Conservation (phyloP, 441 rosid species). For the Populus hybrid region DNA sequence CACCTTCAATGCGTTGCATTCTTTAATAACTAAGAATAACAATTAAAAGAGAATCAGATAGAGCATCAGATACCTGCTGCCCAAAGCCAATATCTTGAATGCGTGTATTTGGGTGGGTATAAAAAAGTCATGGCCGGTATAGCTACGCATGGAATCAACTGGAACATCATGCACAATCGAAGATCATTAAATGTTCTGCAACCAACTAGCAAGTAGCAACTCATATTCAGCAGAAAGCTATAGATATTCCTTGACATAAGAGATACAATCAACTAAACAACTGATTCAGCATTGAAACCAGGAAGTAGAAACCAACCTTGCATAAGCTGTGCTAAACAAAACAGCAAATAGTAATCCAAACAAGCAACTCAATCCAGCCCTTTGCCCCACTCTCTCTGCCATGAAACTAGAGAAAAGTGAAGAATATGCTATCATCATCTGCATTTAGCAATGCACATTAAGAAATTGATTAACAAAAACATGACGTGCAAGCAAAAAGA, state of each 20-base stretch:
- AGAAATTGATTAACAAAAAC: constrained; percentile 2
- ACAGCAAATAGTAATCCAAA: constrained; percentile 48
- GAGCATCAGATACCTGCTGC: constrained; percentile 50
- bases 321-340: constrained; percentile 50
- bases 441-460: constrained; percentile 35
- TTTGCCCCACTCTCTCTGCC: constrained; percentile 74
- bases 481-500: background rate
- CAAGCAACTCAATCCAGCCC: constrained; percentile 55
- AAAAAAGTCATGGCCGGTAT: constrained; percentile 59
- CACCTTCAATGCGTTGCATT: background rate
- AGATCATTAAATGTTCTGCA: constrained; percentile 94
- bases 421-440: constrained; percentile 84
- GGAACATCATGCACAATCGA: constrained; percentile 86
- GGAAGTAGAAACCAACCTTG: constrained; percentile 49
- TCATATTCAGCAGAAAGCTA: constrained; percentile 30
- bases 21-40: background rate
- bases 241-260: constrained; percentile 17
- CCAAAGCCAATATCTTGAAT: constrained; percentile 78
- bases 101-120: constrained; percentile 73
- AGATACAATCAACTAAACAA: background rate
- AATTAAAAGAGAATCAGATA: background rate
- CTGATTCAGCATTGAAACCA: background rate
- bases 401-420: constrained; percentile 79
- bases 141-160: constrained; percentile 67
- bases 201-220: constrained; percentile 39